These are phyloP conservation scores for Cordyceps javanica DNA, from an alignment of 2,329 filamentous ascomycete genomes.

Conservation along the genomic window DNA sequence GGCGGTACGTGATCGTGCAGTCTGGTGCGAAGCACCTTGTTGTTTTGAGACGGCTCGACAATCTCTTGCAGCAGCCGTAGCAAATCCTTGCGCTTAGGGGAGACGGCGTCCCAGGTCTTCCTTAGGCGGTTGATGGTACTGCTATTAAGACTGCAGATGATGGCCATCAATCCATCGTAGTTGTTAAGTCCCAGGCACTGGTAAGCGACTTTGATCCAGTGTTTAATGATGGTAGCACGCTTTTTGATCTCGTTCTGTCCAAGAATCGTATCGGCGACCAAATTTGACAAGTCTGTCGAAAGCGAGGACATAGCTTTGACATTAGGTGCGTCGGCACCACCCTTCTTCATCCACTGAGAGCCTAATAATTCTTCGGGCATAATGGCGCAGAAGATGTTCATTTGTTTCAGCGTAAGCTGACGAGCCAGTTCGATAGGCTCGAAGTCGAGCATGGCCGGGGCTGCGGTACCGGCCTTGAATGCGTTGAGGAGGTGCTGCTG, in stretches of 20 bases:
- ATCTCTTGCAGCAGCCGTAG: constrained; percentile 76
- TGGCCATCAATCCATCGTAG: constrained; percentile 94
- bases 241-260: constrained; percentile 88
- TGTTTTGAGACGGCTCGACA: constrained; percentile 86
- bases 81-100: constrained; percentile 72
- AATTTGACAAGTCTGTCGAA: constrained; percentile 85
- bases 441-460: constrained; percentile 78
- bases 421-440: constrained; percentile 86
- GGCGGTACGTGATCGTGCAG: constrained; percentile 83
- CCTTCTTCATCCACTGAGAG: constrained; percentile 90
- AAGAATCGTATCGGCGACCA: constrained; percentile 90
- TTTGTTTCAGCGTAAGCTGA: constrained; percentile 89
- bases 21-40: constrained; percentile 75
- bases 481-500: constrained; percentile 66
- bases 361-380: constrained; percentile 86
- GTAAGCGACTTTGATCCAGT: constrained; percentile 93
- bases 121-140: constrained; percentile 84
- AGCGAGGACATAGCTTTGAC: constrained; percentile 91
- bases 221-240: constrained; percentile 83
- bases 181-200: constrained; percentile 87
- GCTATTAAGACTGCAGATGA: constrained; percentile 88
- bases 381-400: constrained; percentile 85
- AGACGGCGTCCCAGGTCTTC: constrained; percentile 87
- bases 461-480: constrained; percentile 66
- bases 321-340: constrained; percentile 71